Evolutionary conservation across 495 filamentous ascomycete species (phyloP), one percentile per base, ranked within the genome.

Genomic region (Parathielavia hyrcaniae): DNA sequence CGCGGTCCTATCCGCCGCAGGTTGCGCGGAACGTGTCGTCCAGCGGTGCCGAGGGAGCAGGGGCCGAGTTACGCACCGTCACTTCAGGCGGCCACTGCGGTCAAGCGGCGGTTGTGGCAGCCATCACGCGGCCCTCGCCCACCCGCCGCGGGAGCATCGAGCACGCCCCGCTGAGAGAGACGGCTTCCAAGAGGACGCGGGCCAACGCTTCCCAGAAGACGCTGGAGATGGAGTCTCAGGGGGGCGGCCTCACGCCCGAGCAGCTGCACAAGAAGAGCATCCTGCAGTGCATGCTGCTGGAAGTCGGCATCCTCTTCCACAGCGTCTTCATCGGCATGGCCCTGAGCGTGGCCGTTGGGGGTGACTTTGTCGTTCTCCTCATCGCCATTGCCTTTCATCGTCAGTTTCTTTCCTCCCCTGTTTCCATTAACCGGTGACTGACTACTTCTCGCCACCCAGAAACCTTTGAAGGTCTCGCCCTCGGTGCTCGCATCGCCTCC

Each of bases 261-360:
- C 70, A 75, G 48, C 74, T 74, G 44, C 67, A 64, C 55, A 79
- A 77, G 55, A 82, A 85, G 50, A 80, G 81, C 47, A 80, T 90
- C 52, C 74, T 92, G 7, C 89, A 93, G 67, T 90, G 86, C 67
- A 79, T 89, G 19, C 77, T 93, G 17, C 79, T 93, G 36, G 89
- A 93, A 69, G 86, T 88, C 10, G 89, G 89, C 10, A 92, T 93
- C 57, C 75, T 93, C 4, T 93, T 93, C 61, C 89, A 93, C 71
- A 87, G 83, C 56, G 81, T 93, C 26, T 93, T 93, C 69, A 93
- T 93, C 61, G 89, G 89, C 49, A 91, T 93, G 87, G 88, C 89
- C 5, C 74, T 93, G 17, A 87, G 83, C 32, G 87, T 93, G 13
- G 81, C 89, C 0, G 83, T 85, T 0, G 88, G 88, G 0, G 80